These are phyloP conservation scores for Haematococcus lacustris DNA, from an alignment of 139 green algal species.

Conservation along the genomic window DNA sequence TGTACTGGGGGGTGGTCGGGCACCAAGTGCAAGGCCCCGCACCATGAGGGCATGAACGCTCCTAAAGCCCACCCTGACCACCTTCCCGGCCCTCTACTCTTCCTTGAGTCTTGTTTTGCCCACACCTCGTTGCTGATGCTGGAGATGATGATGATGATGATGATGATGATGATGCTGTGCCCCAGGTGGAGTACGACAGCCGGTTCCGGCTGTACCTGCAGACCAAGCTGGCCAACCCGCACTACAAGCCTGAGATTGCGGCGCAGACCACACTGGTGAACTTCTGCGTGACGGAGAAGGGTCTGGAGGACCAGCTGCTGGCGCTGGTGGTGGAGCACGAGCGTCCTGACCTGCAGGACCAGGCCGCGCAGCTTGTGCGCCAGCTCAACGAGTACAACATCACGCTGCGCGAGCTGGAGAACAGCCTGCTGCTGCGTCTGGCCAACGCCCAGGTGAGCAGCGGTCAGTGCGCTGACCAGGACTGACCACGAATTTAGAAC, in stretches of 20 bases:
- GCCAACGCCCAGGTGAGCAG: conserved; percentile 54
- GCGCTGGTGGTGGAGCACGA: conserved; percentile 82
- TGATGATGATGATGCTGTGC: no score
- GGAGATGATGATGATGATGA: no score
- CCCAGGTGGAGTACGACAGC: conserved; percentile 35
- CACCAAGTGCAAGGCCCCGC: no score
- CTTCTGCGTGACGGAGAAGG: conserved; percentile 85
- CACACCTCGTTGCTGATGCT: no score
- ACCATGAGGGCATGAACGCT: no score
- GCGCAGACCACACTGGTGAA: conserved; percentile 86
- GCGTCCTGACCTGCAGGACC: conserved; percentile 70
- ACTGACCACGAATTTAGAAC: not conserved
- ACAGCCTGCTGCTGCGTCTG: conserved; percentile 74
- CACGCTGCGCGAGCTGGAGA: conserved; percentile 78
- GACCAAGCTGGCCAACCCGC: conserved; percentile 83
- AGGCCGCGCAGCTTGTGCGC: conserved; percentile 29
- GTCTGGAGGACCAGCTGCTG: conserved; percentile 87
- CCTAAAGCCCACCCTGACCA: no score
- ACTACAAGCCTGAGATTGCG: conserved; percentile 85
- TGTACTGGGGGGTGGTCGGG: no score
- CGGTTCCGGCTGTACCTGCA: conserved; percentile 71
- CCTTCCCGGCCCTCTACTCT: no score
- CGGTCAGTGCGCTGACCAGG: not conserved
- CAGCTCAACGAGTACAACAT: conserved; percentile 83
- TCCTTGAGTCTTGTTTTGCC: no score